These are phyloP conservation scores for Daldinia eschscholtzii DNA, from an alignment of 2,329 filamentous ascomycete species.

Conservation along the genomic window DNA sequence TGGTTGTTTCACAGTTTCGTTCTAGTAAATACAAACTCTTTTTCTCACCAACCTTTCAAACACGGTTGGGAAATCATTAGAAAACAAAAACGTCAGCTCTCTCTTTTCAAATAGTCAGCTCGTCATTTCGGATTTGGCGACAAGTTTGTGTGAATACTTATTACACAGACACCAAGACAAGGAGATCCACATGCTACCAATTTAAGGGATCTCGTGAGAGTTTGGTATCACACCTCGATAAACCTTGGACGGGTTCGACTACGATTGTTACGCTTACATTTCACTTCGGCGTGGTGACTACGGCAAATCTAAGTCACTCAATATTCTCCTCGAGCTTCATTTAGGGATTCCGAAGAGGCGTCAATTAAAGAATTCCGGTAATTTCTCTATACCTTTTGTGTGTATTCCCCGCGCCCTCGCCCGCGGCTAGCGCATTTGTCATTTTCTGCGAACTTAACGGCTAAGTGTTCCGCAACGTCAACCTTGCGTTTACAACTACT, in stretches of 20 bases:
- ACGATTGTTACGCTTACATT: conserved; percentile 28
- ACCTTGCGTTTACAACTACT: conserved; percentile 35
- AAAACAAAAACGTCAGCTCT: conserved; percentile 20
- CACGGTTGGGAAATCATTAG: conserved; percentile 23
- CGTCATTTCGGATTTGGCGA: conserved; percentile 17
- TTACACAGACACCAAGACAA: conserved; percentile 19
- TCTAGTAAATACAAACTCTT: conserved; percentile 42
- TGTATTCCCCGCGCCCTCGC: conserved; percentile 11
- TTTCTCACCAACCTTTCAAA: conserved; percentile 33
- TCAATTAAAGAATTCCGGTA: conserved; percentile 36
- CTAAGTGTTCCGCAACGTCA: conserved; percentile 31
- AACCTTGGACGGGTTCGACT: conserved; percentile 34
- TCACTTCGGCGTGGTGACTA: conserved; percentile 36
- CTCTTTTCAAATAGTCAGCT: conserved; percentile 20
- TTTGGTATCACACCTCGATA: conserved; percentile 38
- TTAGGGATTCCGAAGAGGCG: conserved; percentile 33
- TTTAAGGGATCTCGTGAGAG: conserved; percentile 37
- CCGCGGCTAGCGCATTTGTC: conserved; percentile 23
- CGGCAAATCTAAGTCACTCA: conserved; percentile 41
- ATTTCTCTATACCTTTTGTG: conserved; percentile 16
- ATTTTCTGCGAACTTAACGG: conserved; percentile 9
- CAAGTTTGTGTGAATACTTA: conserved; percentile 24
- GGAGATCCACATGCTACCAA: conserved; percentile 28
- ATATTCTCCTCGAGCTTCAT: conserved; percentile 39
- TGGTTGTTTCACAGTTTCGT: conserved; percentile 54